A percentile compares a stretch with the other conserved stretches of the same genome.
Evolutionary conservation across 2,329 filamentous ascomycete genomes (phyloP).

Genomic region (Ascochyta rabiei): DNA sequence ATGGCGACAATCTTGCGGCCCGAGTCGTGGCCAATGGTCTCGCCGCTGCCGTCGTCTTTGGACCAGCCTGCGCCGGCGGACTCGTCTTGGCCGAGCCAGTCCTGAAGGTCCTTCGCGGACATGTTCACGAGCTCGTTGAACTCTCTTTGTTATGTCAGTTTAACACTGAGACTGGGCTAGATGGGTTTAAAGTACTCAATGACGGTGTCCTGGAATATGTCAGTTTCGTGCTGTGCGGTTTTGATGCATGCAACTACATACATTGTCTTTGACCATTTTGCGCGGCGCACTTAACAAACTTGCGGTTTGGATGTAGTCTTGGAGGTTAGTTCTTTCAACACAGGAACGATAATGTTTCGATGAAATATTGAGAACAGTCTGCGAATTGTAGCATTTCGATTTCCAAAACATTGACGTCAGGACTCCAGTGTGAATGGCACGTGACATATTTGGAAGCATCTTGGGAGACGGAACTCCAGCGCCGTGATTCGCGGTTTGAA

Average conservation of each 20-base stretch:
- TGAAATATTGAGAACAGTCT: background rate
- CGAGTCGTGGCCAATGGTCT: conserved; percentile 67
- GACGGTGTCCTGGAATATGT: conserved; percentile 46
- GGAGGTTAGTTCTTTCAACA: background rate
- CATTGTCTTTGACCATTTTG: conserved; percentile 59
- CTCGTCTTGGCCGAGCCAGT: conserved; percentile 66
- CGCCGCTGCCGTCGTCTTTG: conserved; percentile 61
- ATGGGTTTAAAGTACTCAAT: conserved; percentile 49
- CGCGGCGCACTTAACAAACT: background rate
- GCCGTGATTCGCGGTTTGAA: background rate
- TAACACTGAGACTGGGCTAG: background rate
- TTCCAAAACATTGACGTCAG: conserved; percentile 6
- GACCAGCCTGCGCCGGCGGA: conserved; percentile 65
- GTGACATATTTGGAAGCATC: conserved; percentile 3
- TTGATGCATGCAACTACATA: too few species aligned
- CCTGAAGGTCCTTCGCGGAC: conserved; percentile 64
- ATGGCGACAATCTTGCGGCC: conserved; percentile 69
- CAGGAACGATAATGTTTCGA: background rate
- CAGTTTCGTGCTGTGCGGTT: too few species aligned
- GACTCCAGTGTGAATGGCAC: background rate
- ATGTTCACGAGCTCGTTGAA: conserved; percentile 73
- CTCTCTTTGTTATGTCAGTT: conserved; percentile 50
- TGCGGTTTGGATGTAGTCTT: background rate
- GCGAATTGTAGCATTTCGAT: background rate
- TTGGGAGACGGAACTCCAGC: background rate